Conservation (phyloP, 805 yeast species). For the Blastobotrys robertii region DNA sequence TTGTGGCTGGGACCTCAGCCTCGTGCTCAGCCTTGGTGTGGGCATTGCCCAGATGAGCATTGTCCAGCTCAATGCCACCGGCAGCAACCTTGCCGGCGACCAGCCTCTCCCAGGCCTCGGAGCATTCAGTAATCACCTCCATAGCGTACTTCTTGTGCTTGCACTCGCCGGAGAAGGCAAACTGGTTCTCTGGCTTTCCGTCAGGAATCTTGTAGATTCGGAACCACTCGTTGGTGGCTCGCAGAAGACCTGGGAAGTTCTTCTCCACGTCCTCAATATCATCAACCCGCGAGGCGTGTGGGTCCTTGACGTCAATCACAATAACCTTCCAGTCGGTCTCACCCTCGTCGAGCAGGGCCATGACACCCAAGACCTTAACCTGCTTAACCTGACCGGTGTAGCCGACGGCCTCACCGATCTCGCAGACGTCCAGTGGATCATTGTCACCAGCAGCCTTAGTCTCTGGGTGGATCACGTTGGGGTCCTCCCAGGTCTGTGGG, state of each 20-base stretch:
- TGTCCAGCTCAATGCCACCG: constrained; percentile 64
- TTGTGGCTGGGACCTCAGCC: constrained; percentile 50
- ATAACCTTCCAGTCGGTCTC: constrained; percentile 97
- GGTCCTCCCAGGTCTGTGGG: constrained; percentile 99
- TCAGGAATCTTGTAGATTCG: constrained; percentile 96
- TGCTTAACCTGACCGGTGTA: constrained; percentile 68
- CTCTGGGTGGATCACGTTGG: constrained; percentile 42
- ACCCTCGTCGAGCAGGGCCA: constrained; percentile 95
- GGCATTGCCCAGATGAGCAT: constrained; percentile 49
- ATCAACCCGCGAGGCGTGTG: constrained; percentile 74
- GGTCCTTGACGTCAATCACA: constrained; percentile 80
- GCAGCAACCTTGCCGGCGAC: constrained; percentile 53
- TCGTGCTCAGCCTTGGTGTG: constrained; percentile 19
- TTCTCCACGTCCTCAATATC: constrained; percentile 87
- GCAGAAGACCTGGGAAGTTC: constrained; percentile 84
- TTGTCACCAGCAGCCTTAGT: constrained; percentile 72
- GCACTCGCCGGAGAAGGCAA: constrained; percentile 94
- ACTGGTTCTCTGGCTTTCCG: constrained; percentile 93
- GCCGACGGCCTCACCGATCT: constrained; percentile 61
- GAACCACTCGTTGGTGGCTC: constrained; percentile 97
- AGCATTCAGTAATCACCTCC: constrained; percentile 72
- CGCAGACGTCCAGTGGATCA: constrained; percentile 93
- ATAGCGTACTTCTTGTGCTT: constrained; percentile 80
- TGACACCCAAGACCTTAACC: constrained; percentile 88
- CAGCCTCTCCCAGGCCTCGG: constrained; percentile 74